A percentile compares a stretch with the other conserved stretches of the same genome.
phyloP scores from a whole-genome alignment of 164 flowering plant genomes.

The Buxus sempervirens region DNA sequence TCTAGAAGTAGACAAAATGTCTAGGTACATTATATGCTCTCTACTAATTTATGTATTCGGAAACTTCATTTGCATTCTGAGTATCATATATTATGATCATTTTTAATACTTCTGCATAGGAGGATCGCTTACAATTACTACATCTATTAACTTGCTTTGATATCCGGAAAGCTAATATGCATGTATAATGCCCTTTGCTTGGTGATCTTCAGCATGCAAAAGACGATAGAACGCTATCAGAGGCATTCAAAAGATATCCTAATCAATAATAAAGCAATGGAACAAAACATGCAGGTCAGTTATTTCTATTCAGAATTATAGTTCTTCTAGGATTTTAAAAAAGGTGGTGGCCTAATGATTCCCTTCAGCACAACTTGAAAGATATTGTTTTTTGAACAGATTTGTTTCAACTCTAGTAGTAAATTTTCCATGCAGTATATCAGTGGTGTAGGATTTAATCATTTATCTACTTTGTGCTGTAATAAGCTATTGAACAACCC shows the following conservation, averaged over 20 bases:
- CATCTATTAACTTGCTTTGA: not conserved
- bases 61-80: too few species aligned
- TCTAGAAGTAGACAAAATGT: too few species aligned
- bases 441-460: too few species aligned
- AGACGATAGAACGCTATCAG: constrained; percentile 60
- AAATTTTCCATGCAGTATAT: too few species aligned
- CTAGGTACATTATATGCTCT: too few species aligned
- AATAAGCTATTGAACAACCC: too few species aligned
- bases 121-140: too few species aligned
- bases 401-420: too few species aligned
- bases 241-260: constrained; percentile 44
- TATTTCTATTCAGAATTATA: not conserved
- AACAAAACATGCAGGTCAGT: constrained; percentile 48
- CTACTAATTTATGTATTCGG: too few species aligned
- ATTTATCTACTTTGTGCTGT: too few species aligned
- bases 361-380: not conserved
- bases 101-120: not conserved
- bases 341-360: not conserved
- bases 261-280: constrained; percentile 23
- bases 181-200: not conserved
- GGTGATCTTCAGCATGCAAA: constrained; percentile 48
- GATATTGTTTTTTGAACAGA: not conserved
- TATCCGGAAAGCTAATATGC: not conserved
- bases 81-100: not conserved
- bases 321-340: not conserved